Percentiles rank a stretch among this genome's conserved stretches.
Evolutionary conservation across 1,284 basidiomycete species (phyloP).

Genomic region (Butyriboletus appendiculatus): DNA sequence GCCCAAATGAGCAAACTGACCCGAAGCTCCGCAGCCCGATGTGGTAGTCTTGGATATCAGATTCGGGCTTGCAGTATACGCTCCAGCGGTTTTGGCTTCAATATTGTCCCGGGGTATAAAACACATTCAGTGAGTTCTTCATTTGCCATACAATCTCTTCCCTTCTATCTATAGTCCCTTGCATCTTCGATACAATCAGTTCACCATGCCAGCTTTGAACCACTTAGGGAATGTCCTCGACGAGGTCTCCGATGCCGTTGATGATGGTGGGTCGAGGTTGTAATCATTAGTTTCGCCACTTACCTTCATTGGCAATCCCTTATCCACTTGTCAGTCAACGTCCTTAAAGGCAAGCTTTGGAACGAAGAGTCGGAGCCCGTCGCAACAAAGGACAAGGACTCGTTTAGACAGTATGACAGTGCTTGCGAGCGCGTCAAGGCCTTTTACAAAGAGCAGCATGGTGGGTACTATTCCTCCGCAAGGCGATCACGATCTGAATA

Average conservation of each 20-base stretch:
- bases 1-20: slow-evolving; percentile 9
- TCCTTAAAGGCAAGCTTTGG: slow-evolving; percentile 61
- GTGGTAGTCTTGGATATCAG: slow-evolving; percentile 16
- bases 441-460: slow-evolving; percentile 89
- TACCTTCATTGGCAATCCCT: background rate
- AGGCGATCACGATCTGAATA: slow-evolving; percentile 2
- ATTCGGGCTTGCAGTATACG: slow-evolving; percentile 12
- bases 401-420: slow-evolving; percentile 73
- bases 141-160: background rate
- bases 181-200: background rate
- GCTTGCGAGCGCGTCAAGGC: slow-evolving; percentile 86
- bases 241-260: slow-evolving; percentile 70
- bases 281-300: background rate
- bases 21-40: slow-evolving; percentile 24
- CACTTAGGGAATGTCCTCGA: slow-evolving; percentile 51
- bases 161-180: background rate
- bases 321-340: slow-evolving; percentile 52
- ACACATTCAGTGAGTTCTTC: background rate
- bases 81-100: slow-evolving; percentile 1
- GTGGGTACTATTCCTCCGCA: slow-evolving; percentile 37
- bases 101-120: slow-evolving; percentile 25
- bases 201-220: slow-evolving; percentile 29
- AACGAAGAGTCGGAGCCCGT: slow-evolving; percentile 69
- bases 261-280: slow-evolving; percentile 54
- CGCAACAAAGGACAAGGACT: slow-evolving; percentile 72